Evolutionary conservation across 768 basidiomycete genomes (phyloP).

Genomic region (Collybia nuda): DNA sequence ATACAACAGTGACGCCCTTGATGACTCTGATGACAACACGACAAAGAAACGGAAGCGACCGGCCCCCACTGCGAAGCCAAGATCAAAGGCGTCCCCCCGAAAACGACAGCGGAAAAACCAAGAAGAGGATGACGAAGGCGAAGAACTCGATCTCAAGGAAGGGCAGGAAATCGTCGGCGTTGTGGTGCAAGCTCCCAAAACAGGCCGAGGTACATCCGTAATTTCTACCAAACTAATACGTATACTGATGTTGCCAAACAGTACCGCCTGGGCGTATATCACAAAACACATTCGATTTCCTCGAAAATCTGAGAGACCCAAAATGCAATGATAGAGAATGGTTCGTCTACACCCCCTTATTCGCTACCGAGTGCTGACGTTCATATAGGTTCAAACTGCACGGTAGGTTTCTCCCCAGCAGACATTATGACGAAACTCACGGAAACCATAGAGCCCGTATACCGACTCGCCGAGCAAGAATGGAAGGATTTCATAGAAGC

Average conservation of each 20-base stretch:
- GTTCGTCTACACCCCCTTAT: conserved; percentile 31
- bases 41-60: conserved; percentile 22
- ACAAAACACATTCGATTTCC: conserved; percentile 80
- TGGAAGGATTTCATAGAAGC: conserved; percentile 83
- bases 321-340: conserved; percentile 84
- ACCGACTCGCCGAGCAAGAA: conserved; percentile 81
- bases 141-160: conserved; percentile 50
- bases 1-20: conserved; percentile 31
- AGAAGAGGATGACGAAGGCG: conserved; percentile 39
- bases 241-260: conserved; percentile 20
- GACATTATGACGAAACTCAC: neutral
- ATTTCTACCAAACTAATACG: neutral
- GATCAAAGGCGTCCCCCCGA: conserved; percentile 21
- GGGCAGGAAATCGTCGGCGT: conserved; percentile 72
- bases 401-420: conserved; percentile 37
- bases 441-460: conserved; percentile 61
- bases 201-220: conserved; percentile 63
- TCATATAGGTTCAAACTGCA: conserved; percentile 78
- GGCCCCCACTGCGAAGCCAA: conserved; percentile 21
- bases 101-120: conserved; percentile 20
- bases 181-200: conserved; percentile 80
- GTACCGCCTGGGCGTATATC: conserved; percentile 88
- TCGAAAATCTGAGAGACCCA: conserved; percentile 67
- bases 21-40: conserved; percentile 17
- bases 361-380: conserved; percentile 1